phyloP scores from a whole-genome alignment of 2,329 filamentous ascomycete genomes.

The Diaporthe ilicicola region DNA sequence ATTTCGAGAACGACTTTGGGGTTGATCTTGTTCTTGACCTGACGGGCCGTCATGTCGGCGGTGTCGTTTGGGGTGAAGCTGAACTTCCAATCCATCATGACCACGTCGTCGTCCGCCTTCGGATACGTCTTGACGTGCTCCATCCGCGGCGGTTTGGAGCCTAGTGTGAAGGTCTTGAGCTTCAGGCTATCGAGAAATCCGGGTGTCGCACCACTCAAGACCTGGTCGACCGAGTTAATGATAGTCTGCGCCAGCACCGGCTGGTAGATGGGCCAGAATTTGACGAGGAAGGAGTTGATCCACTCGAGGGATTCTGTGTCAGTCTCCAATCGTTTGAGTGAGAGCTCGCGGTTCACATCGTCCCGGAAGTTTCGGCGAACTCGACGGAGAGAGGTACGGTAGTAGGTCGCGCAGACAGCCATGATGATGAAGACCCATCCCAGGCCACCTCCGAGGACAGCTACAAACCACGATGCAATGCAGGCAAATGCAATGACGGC shows the following conservation, averaged over 20 bases:
- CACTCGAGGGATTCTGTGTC: slow-evolving; percentile 95
- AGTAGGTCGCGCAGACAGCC: slow-evolving; percentile 92
- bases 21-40: slow-evolving; percentile 95
- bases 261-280: slow-evolving; percentile 99
- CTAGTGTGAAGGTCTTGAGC: slow-evolving; percentile 91
- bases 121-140: slow-evolving; percentile 99
- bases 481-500: slow-evolving; percentile 95
- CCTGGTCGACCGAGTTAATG: slow-evolving; percentile 93
- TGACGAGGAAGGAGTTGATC: slow-evolving; percentile 98
- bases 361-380: slow-evolving; percentile 96
- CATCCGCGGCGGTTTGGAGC: slow-evolving; percentile 92
- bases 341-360: slow-evolving; percentile 85
- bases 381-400: slow-evolving; percentile 91
- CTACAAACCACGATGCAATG: slow-evolving; percentile 88
- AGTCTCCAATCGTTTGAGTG: slow-evolving; percentile 85
- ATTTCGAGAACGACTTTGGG: slow-evolving; percentile 97
- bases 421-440: slow-evolving; percentile 95
- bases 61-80: slow-evolving; percentile 98
- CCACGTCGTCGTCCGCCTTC: slow-evolving; percentile 91
- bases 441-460: slow-evolving; percentile 87
- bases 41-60: slow-evolving; percentile 87
- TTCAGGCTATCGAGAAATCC: slow-evolving; percentile 93
- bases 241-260: slow-evolving; percentile 92
- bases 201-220: slow-evolving; percentile 90
- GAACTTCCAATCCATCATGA: slow-evolving; percentile 99